Conservation (phyloP, 805 yeast species). For the Candida ovalis region DNA sequence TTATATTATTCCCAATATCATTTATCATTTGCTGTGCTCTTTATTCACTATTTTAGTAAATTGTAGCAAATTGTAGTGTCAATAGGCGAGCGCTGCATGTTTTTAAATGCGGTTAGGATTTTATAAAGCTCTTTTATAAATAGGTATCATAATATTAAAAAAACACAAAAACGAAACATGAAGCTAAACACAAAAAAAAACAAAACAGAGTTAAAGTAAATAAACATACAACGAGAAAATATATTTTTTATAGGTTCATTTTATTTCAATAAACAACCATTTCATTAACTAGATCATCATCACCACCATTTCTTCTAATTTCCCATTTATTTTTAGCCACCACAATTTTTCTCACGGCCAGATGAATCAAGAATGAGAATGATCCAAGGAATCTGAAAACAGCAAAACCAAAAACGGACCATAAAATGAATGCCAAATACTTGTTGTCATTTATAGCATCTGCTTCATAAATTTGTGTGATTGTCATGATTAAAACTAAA, state of each 20-base stretch:
- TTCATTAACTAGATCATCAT: slow-evolving; percentile 17
- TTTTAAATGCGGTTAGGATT: no score
- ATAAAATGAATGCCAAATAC: slow-evolving; percentile 78
- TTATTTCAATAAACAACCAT: slow-evolving; percentile 15
- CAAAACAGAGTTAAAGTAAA: not conserved
- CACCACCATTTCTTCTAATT: slow-evolving; percentile 13
- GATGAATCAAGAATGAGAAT: slow-evolving; percentile 54
- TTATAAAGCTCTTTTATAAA: no score
- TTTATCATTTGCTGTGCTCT: not conserved
- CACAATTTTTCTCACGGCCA: slow-evolving; percentile 29
- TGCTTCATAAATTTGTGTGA: slow-evolving; percentile 75
- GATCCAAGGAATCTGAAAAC: slow-evolving; percentile 83
- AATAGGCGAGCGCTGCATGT: no score
- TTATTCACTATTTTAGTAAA: not conserved
- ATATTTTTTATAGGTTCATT: not conserved
- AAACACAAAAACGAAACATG: not conserved
- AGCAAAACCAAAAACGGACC: slow-evolving; percentile 89
- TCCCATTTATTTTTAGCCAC: slow-evolving; percentile 32
- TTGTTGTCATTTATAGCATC: slow-evolving; percentile 64
- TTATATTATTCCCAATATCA: not conserved
- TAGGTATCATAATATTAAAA: not conserved
- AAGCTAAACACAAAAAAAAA: not conserved
- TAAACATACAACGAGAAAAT: not conserved
- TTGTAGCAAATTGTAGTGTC: no score
- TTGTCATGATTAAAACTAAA: slow-evolving; percentile 76